phyloP scores from a whole-genome alignment of 2,329 filamentous ascomycete genomes.

The Beauveria rudraprayagi region DNA sequence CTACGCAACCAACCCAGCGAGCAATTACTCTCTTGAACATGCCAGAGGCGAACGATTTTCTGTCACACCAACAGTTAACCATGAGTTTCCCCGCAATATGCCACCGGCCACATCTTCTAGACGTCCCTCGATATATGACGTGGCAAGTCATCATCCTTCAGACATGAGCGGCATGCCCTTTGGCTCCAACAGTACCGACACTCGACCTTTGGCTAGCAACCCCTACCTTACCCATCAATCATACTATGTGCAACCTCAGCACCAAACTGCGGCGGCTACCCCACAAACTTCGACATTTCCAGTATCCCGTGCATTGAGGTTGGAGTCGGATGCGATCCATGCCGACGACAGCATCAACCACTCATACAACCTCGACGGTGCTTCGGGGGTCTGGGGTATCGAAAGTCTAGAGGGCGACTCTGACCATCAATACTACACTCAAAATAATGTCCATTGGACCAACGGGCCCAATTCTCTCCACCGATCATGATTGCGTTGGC shows the following conservation, averaged over 20 bases:
- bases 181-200: constrained; percentile 10
- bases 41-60: constrained; percentile 13
- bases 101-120: constrained; percentile 14
- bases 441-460: neutral
- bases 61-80: constrained; percentile 13
- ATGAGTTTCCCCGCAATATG: constrained; percentile 21
- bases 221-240: constrained; percentile 13
- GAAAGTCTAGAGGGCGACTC: neutral
- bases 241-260: constrained; percentile 16
- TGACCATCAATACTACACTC: constrained; percentile 5
- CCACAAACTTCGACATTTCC: constrained; percentile 15
- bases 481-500: neutral
- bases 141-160: constrained; percentile 9
- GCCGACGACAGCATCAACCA: neutral
- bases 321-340: constrained; percentile 12
- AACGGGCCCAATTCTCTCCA: neutral
- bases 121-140: constrained; percentile 17
- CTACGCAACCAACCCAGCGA: neutral
- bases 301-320: constrained; percentile 15
- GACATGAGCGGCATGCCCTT: constrained; percentile 14
- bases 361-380: neutral
- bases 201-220: constrained; percentile 5
- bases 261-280: constrained; percentile 9
- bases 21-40: constrained; percentile 18
- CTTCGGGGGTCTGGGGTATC: neutral